Percentiles rank a stretch among this genome's conserved stretches.
phyloP scores from a whole-genome alignment of 257 asterid species.

The Jaltomata sinuosa region DNA sequence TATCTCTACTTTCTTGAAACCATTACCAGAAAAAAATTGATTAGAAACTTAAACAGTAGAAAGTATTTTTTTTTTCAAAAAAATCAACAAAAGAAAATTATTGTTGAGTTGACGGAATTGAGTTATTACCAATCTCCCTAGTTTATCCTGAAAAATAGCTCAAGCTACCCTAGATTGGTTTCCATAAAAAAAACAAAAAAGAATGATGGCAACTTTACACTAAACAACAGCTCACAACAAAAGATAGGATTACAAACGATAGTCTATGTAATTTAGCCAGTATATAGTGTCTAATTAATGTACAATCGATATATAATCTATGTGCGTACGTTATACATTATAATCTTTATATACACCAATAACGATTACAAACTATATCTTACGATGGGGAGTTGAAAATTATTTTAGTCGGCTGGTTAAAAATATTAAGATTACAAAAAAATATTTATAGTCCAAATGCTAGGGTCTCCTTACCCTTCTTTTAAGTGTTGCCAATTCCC shows the following conservation, averaged over 20 bases:
- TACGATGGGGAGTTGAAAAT: not conserved
- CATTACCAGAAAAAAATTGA: no score
- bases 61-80: not conserved
- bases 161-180: not conserved
- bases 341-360: not conserved
- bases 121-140: not conserved
- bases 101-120: not conserved
- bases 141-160: not conserved
- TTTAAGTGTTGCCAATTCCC: no score
- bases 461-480: no score
- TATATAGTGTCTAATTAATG: not conserved
- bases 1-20: no score
- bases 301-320: not conserved
- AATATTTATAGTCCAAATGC: no score
- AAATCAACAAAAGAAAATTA: not conserved
- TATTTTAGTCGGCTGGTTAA: not conserved
- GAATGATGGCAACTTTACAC: not conserved
- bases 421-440: no score
- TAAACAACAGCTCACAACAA: not conserved
- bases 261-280: not conserved
- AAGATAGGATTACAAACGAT: not conserved
- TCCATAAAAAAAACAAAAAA: not conserved
- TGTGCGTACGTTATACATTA: no score
- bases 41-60: not conserved
- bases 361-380: not conserved